phyloP scores from a whole-genome alignment of 2,329 filamentous ascomycete genomes.

The Colletotrichum sp. region DNA sequence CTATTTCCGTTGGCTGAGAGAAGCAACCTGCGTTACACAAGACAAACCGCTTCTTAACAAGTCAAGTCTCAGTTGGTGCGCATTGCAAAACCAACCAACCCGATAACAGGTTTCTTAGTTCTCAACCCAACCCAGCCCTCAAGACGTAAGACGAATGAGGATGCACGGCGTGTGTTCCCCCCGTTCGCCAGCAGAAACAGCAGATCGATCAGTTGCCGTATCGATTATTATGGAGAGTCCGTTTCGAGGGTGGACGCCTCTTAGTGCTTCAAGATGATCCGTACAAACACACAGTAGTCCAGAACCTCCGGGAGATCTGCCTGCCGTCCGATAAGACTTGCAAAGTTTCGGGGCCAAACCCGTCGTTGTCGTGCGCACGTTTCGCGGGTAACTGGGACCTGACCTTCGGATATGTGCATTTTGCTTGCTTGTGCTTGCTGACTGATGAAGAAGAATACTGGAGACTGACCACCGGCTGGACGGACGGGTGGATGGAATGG shows the following conservation, averaged over 20 bases:
- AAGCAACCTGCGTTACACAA: background rate
- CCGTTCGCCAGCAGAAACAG: background rate
- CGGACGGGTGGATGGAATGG: background rate
- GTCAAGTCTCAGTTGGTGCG: background rate
- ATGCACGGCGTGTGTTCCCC: background rate
- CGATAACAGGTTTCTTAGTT: background rate
- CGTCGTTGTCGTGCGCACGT: background rate
- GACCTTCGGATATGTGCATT: background rate
- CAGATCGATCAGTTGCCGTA: background rate
- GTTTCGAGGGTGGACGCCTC: background rate
- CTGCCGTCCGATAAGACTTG: background rate
- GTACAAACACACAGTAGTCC: background rate
- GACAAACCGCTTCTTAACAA: background rate
- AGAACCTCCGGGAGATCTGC: background rate
- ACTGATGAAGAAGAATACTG: background rate
- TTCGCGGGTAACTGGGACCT: background rate
- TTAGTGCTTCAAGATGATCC: background rate
- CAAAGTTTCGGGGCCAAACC: background rate
- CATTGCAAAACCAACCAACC: background rate
- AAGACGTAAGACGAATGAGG: background rate
- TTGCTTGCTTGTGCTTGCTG: background rate
- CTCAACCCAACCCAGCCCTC: background rate
- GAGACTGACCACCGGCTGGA: background rate
- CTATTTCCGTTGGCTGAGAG: background rate
- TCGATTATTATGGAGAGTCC: background rate